Conservation (phyloP, 1,284 basidiomycete genomes). For the Meira nashicola region DNA sequence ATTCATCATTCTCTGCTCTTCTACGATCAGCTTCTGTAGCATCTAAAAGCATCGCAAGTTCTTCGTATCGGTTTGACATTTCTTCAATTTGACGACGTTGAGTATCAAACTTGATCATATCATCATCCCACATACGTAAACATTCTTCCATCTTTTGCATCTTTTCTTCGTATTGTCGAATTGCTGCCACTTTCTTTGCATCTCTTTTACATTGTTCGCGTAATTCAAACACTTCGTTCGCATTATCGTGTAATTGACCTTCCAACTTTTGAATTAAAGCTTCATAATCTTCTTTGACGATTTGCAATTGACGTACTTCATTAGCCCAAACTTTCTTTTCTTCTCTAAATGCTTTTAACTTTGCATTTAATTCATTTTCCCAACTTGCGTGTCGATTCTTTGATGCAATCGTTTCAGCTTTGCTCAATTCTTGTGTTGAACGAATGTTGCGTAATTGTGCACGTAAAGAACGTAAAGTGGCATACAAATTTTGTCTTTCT, state of each 20-base stretch:
- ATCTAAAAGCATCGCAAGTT: slow-evolving; percentile 39
- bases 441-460: slow-evolving; percentile 22
- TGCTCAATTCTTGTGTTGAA: slow-evolving; percentile 28
- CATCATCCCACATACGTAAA: slow-evolving; percentile 40
- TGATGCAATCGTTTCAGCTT: slow-evolving; percentile 31
- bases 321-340: slow-evolving; percentile 41
- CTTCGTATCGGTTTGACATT: slow-evolving; percentile 34
- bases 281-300: slow-evolving; percentile 27
- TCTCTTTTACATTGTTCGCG: slow-evolving; percentile 26
- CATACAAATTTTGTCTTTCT: slow-evolving; percentile 49
- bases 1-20: background rate
- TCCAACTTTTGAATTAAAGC: slow-evolving; percentile 21
- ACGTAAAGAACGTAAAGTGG: slow-evolving; percentile 34
- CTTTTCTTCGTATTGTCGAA: slow-evolving; percentile 35
- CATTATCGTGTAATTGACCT: slow-evolving; percentile 29
- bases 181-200: slow-evolving; percentile 26
- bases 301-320: slow-evolving; percentile 33
- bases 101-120: slow-evolving; percentile 36
- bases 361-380: slow-evolving; percentile 47
- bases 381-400: slow-evolving; percentile 40
- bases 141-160: slow-evolving; percentile 28
- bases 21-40: slow-evolving; percentile 24
- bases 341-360: slow-evolving; percentile 44
- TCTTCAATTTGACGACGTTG: slow-evolving; percentile 44
- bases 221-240: slow-evolving; percentile 38